Evolutionary conservation across 106 monocot genomes (phyloP).

Genomic region (Hemerocallis citrina): DNA sequence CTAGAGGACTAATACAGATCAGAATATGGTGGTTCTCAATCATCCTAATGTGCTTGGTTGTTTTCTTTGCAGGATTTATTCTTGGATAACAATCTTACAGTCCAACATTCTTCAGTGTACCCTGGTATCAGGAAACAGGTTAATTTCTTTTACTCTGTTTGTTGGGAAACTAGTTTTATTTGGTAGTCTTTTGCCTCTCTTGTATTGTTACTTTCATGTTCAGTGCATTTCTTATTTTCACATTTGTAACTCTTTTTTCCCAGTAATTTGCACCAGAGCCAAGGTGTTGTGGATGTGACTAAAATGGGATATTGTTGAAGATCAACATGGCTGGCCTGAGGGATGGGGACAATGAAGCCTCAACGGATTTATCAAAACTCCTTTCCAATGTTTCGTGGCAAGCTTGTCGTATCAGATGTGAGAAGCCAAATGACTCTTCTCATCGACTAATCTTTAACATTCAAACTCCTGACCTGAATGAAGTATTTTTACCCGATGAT

Average conservation of each 20-base stretch:
- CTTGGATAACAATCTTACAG: slow-evolving; percentile 39
- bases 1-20: not conserved
- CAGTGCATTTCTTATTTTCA: not conserved
- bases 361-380: slow-evolving; percentile 29
- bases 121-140: no score
- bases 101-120: slow-evolving; percentile 25
- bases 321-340: slow-evolving; percentile 15
- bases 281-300: slow-evolving; percentile 27
- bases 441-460: slow-evolving; percentile 37
- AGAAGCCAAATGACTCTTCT: slow-evolving; percentile 23
- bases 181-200: no score
- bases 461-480: slow-evolving; percentile 72
- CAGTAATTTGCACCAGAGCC: slow-evolving; percentile 36
- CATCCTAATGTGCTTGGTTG: not conserved
- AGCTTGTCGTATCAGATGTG: slow-evolving; percentile 13
- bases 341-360: slow-evolving; percentile 15
- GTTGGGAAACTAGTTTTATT: no score
- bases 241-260: no score
- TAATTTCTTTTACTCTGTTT: no score
- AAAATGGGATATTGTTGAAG: slow-evolving; percentile 48
- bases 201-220: not conserved
- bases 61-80: slow-evolving; percentile 51
- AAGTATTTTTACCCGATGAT: slow-evolving; percentile 36
- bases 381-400: slow-evolving; percentile 10
- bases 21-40: not conserved